Evolutionary conservation across 2,329 filamentous ascomycete genomes (phyloP), one percentile per base, ranked within the genome.

Genomic region (Magnaporthiopsis poae): DNA sequence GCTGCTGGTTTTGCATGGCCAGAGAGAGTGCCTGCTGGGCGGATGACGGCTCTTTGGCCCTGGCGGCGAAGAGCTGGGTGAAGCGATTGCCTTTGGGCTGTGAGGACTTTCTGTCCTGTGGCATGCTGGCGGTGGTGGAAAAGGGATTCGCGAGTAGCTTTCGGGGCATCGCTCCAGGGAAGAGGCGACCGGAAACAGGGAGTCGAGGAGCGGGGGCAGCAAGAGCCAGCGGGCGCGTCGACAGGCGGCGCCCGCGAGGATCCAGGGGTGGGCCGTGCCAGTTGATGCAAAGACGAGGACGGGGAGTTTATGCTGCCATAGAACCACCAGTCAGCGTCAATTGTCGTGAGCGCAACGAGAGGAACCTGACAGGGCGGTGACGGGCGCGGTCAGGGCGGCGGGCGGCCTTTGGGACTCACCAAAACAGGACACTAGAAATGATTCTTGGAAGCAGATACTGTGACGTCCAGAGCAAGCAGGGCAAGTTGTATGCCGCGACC

Each of bases 1-100:
- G 83, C 36, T 63, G 62, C 60, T 60, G 52, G 27, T 59, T 33
- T 61, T 60, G 35, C 59, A 60, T 60, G 46, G 56, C 63, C 63
- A 65, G 29, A 29, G 64, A 36, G 63, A 91, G 84, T 68, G 87
- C 84, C 72, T 90, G 87, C 73, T 91, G 84, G 65, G 87, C 83
- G 67, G 86, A 82, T 65, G 82, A 80, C 71, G 87, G 83, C 69
- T 88, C 83, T 78, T 90, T 92, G 71, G 85, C 81, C 64, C 90
- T 90, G 65, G 87, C 86, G 68, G 90, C 91, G 78, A 96, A 96
- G 79, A 96, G 86, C 74, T 92, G 89, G 71, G 87, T 87, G 72
- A 96, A 86, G 74, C 90, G 89, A 77, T 88, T 92, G 75, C 86
- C 84, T 78, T 90, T 92, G 72, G 85, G 86, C 70, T 82, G 81